Evolutionary conservation across 2,329 filamentous ascomycete species (phyloP).

Genomic region (Fusarium sp.): DNA sequence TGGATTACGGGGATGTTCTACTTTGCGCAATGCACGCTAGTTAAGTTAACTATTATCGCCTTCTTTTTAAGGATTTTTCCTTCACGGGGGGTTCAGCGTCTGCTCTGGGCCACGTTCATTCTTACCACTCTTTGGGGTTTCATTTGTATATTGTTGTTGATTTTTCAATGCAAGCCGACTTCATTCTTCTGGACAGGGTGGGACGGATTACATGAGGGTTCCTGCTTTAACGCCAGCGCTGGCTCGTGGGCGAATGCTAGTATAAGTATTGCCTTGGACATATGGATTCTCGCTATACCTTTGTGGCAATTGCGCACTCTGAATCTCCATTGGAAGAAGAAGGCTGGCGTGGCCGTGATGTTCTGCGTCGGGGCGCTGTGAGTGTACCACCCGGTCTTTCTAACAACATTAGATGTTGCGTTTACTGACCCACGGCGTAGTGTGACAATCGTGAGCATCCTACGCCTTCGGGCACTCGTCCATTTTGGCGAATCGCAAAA

Average conservation of each 20-base stretch:
- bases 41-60: constrained; percentile 64
- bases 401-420: not conserved
- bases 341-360: constrained; percentile 61
- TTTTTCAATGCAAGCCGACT: constrained; percentile 66
- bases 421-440: constrained; percentile 3
- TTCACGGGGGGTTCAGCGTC: constrained; percentile 51
- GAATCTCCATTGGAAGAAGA: constrained; percentile 61
- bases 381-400: constrained; percentile 20
- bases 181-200: constrained; percentile 66
- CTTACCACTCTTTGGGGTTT: constrained; percentile 56
- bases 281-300: constrained; percentile 65
- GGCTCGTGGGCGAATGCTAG: constrained; percentile 64
- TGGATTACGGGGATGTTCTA: constrained; percentile 60
- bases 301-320: constrained; percentile 58
- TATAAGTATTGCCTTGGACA: constrained; percentile 64
- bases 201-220: constrained; percentile 58
- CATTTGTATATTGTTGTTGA: constrained; percentile 56
- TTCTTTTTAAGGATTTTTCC: constrained; percentile 68
- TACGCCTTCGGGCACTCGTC: constrained; percentile 48
- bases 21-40: constrained; percentile 59
- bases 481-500: constrained; percentile 41
- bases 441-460: constrained; percentile 50
- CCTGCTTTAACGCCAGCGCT: constrained; percentile 57
- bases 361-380: constrained; percentile 61
- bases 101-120: constrained; percentile 57